Conservation (phyloP, 805 yeast genomes). For the Yarrowia yakushimensis region DNA sequence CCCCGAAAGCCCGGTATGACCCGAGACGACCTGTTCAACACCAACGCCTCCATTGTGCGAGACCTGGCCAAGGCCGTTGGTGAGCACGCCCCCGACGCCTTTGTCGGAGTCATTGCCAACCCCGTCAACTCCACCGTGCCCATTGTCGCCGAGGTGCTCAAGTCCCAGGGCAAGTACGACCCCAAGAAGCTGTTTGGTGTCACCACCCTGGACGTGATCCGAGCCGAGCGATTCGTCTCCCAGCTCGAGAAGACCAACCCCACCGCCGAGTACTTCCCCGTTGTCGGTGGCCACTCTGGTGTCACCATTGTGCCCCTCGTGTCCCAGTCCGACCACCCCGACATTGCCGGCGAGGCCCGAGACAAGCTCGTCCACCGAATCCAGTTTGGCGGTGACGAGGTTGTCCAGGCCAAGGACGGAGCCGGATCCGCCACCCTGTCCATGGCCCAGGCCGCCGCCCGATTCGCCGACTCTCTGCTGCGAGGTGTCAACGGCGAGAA, state of each 20-base stretch:
- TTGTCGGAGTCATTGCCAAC: constrained; percentile 79
- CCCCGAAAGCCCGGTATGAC: constrained; percentile 96
- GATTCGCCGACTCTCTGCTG: constrained; percentile 61
- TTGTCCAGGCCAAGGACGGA: constrained; percentile 91
- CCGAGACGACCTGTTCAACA: constrained; percentile 81
- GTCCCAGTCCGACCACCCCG: constrained; percentile 43
- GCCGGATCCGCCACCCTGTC: constrained; percentile 92
- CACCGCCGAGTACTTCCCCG: constrained; percentile 62
- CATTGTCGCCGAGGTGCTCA: constrained; percentile 75
- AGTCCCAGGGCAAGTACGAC: constrained; percentile 62
- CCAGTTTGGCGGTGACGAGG: constrained; percentile 96
- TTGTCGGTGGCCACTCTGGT: constrained; percentile 94
- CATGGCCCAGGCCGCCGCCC: constrained; percentile 92
- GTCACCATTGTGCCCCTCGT: constrained; percentile 88
- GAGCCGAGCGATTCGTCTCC: constrained; percentile 69
- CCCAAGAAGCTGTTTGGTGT: constrained; percentile 80
- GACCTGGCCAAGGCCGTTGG: constrained; percentile 75
- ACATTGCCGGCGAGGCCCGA: constrained; percentile 39
- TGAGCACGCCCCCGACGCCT: constrained; percentile 64
- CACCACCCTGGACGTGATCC: constrained; percentile 80
- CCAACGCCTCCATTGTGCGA: constrained; percentile 76
- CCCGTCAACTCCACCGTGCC: constrained; percentile 95
- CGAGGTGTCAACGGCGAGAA: constrained; percentile 43
- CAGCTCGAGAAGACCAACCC: constrained; percentile 24
- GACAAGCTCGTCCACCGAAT: constrained; percentile 78